Evolutionary conservation across 2,329 filamentous ascomycete species (phyloP).

Genomic region (Coniochaeta prunicola): DNA sequence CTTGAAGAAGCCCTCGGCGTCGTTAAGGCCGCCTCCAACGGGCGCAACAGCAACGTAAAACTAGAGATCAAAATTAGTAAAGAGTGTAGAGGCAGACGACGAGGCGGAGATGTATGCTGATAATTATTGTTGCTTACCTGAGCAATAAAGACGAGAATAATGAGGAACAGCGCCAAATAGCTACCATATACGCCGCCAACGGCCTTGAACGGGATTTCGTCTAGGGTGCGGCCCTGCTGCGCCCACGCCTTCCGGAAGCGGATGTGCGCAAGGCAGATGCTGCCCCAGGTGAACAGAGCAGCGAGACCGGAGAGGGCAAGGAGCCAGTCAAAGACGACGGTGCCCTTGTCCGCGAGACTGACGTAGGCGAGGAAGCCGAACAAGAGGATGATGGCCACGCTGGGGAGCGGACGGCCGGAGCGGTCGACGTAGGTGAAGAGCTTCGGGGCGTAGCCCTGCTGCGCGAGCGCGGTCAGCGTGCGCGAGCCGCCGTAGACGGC

Average conservation of each 20-base stretch:
- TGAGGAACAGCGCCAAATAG: conserved; percentile 52
- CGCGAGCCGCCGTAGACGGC: conserved; percentile 48
- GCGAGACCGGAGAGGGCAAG: conserved; percentile 56
- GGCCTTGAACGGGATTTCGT: conserved; percentile 59
- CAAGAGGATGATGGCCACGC: conserved; percentile 36
- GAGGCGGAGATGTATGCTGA: not conserved
- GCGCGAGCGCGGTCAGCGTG: conserved; percentile 46
- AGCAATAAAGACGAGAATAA: conserved; percentile 43
- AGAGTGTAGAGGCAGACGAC: not conserved
- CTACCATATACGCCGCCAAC: conserved; percentile 55
- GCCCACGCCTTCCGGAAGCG: conserved; percentile 59
- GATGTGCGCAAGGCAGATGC: conserved; percentile 58
- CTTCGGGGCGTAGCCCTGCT: conserved; percentile 48
- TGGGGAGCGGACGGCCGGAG: conserved; percentile 41
- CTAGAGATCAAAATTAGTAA: not conserved
- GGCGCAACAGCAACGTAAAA: conserved; percentile 41
- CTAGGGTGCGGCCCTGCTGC: conserved; percentile 47
- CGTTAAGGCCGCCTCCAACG: conserved; percentile 22
- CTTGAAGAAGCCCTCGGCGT: conserved; percentile 45
- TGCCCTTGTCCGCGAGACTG: conserved; percentile 35
- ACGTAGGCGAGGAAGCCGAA: conserved; percentile 42
- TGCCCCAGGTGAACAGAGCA: conserved; percentile 59
- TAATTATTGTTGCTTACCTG: conserved; percentile 34
- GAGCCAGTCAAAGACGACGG: conserved; percentile 55
- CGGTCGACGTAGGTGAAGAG: conserved; percentile 46